phyloP scores from a whole-genome alignment of 2,329 filamentous ascomycete genomes.

The Exophiala bonariae region DNA sequence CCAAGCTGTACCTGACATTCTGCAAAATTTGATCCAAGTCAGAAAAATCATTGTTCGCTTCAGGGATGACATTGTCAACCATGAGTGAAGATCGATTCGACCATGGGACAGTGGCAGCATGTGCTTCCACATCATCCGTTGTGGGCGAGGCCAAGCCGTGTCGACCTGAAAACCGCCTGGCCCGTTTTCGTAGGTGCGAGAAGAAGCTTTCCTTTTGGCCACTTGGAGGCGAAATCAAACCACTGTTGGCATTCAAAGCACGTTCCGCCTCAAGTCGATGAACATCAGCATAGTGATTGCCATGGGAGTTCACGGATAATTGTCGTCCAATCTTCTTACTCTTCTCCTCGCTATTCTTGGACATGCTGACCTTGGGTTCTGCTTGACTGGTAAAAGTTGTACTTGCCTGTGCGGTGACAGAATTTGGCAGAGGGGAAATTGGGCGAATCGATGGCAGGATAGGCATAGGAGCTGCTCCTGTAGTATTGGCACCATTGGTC shows the following conservation, averaged over 20 bases:
- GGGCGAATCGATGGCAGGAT: constrained; percentile 93
- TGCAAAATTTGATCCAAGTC: constrained; percentile 64
- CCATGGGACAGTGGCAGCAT: constrained; percentile 88
- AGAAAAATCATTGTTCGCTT: constrained; percentile 52
- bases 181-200: constrained; percentile 91
- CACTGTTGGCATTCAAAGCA: constrained; percentile 78
- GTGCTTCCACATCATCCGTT: constrained; percentile 87
- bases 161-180: constrained; percentile 85
- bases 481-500: constrained; percentile 70
- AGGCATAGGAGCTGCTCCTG: constrained; percentile 84
- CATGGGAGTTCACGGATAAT: constrained; percentile 85
- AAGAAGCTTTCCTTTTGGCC: constrained; percentile 96
- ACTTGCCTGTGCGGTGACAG: constrained; percentile 85
- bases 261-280: constrained; percentile 90
- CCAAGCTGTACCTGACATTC: constrained; percentile 59
- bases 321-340: constrained; percentile 94
- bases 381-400: constrained; percentile 59
- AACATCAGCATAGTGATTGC: constrained; percentile 87
- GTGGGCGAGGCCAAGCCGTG: constrained; percentile 79
- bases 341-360: constrained; percentile 58
- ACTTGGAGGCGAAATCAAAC: constrained; percentile 72
- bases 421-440: constrained; percentile 93
- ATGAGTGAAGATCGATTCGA: constrained; percentile 82
- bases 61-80: constrained; percentile 55
- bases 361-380: constrained; percentile 19